Evolutionary conservation across 257 asterid genomes (phyloP), one percentile per base, ranked within the genome.

Genomic region (Fraxinus cuspidata): DNA sequence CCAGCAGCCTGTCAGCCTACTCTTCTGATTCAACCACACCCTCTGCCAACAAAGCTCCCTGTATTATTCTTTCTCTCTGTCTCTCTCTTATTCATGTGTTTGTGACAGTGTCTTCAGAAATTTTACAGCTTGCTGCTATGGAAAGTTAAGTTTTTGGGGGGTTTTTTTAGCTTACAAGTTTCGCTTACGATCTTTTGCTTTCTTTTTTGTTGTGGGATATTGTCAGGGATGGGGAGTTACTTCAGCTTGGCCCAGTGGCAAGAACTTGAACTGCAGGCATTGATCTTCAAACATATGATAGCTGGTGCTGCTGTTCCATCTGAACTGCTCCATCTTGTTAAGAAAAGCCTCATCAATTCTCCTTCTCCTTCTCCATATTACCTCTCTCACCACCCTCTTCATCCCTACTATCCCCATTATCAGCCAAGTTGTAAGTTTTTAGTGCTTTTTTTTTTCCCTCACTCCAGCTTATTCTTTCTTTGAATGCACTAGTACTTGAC

Each of bases 241-340:
- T 92, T 94, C 88, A 94, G 96, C 88, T 79, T 83, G 88, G 83
- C 85, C 0, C 99, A 94, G 74, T 92, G 99, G 99, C 97, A 94
- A 83, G 99, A 94, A 68, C 95, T 94, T 70, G 96, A 94, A 78
- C 85, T 94, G 7, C 97, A 94, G 85, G 96, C 96, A 29, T 77
- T 91, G 90, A 94, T 94, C 67, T 92, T 78, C 82, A 85, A 97
- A 74, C 96, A 94, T 68, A 90, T 94, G 92, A 80, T 86, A 12
- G 89, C 90, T 77, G 99, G 97, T 25, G 92, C 93, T 28, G 80
- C 90, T 80, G 88, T 94, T 76, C 98, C 99, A 18, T 79, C 82
- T 27, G 94, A 92, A 53, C 90, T 94, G 16, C 90, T 94, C 9
- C 89, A 88, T 80, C 89, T 92, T n/a, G 89, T 94, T 64, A 85